phyloP scores from a whole-genome alignment of 2,329 filamentous ascomycete species.

The Fusarium guadeloupense region DNA sequence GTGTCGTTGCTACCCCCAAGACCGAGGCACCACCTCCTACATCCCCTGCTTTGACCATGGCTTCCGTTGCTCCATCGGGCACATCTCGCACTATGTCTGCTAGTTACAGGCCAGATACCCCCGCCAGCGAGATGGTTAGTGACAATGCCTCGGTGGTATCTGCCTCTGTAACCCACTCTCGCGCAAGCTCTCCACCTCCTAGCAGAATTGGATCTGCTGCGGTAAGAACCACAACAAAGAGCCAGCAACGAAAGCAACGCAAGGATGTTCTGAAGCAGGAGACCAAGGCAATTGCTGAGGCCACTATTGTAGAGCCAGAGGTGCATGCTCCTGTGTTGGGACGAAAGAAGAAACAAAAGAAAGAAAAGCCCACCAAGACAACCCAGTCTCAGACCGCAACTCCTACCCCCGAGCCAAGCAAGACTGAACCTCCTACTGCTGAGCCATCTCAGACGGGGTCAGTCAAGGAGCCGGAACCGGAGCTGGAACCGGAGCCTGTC shows the following conservation, averaged over 20 bases:
- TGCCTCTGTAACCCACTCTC: slow-evolving; percentile 71
- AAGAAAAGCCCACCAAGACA: slow-evolving; percentile 62
- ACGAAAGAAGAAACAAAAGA: slow-evolving; percentile 87
- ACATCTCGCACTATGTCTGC: slow-evolving; percentile 45
- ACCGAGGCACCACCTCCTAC: slow-evolving; percentile 61
- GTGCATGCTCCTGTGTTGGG: slow-evolving; percentile 78
- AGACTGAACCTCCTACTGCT: slow-evolving; percentile 15
- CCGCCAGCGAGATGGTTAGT: slow-evolving; percentile 77
- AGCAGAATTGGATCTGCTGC: slow-evolving; percentile 73
- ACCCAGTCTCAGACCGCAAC: slow-evolving; percentile 14
- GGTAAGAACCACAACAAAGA: slow-evolving; percentile 77
- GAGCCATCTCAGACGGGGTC: slow-evolving; percentile 7
- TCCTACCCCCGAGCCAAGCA: slow-evolving; percentile 18
- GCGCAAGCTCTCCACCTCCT: slow-evolving; percentile 76
- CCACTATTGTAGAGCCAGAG: slow-evolving; percentile 61
- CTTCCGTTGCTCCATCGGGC: slow-evolving; percentile 45
- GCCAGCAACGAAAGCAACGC: slow-evolving; percentile 79
- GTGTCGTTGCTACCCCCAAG: slow-evolving; percentile 75
- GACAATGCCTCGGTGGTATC: slow-evolving; percentile 81
- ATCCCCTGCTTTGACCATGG: slow-evolving; percentile 45
- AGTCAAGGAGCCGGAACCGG: slow-evolving; percentile 21
- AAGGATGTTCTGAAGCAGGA: slow-evolving; percentile 74
- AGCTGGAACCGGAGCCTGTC: slow-evolving; percentile 30
- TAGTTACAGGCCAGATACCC: slow-evolving; percentile 72
- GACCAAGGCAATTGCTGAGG: slow-evolving; percentile 61